Evolutionary conservation across 2,329 filamentous ascomycete genomes (phyloP), one percentile per base, ranked within the genome.

Genomic region (Helotiales sp.): DNA sequence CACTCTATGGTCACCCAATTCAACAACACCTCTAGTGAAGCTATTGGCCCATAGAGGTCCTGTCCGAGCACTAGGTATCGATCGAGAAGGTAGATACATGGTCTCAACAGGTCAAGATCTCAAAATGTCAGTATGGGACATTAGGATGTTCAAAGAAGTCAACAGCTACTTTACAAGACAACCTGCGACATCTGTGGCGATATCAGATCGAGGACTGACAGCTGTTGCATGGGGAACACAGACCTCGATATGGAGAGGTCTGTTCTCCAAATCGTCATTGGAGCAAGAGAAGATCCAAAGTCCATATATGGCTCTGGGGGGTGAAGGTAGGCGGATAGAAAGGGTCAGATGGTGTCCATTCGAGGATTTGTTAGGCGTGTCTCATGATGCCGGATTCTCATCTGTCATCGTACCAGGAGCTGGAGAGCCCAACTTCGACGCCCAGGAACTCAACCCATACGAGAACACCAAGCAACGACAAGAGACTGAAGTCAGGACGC

Each of bases 401-500:
- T 95, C 89, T 55, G 85, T 97, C 70, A 85, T 99, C 66, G 86
- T 98, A 1, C 95, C 95, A 7, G 95, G 95, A 48, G 90, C 93
- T n/a, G 95, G 95, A 61, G 95, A 99, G 74, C 87, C 95, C 71
- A 98, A 98, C 81, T 97, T 90, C 72, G 95, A 99, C 73, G 90
- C 92, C 2, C 79, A 97, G 54, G 95, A 99, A 74, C 81, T 87
- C 67, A 99, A 99, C 78, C 95, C 95, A 31, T 98, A 93, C 81
- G 95, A 98, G 77, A 96, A 89, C 53, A 82, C 80, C 69, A 96
- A 95, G 76, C 93, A 98, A 77, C 85, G 95, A 68, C 93, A 96
- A 74, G 95, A 99, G 75, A 82, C 83, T 51, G 95, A 99, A 75
- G 92, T 99, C 73, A 91, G 90, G 78, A 81, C 84, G 12, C 81